A percentile compares a stretch with the other conserved stretches of the same genome.
Conservation (phyloP, 495 filamentous ascomycete genomes). For the Copromyces sp. region DNA sequence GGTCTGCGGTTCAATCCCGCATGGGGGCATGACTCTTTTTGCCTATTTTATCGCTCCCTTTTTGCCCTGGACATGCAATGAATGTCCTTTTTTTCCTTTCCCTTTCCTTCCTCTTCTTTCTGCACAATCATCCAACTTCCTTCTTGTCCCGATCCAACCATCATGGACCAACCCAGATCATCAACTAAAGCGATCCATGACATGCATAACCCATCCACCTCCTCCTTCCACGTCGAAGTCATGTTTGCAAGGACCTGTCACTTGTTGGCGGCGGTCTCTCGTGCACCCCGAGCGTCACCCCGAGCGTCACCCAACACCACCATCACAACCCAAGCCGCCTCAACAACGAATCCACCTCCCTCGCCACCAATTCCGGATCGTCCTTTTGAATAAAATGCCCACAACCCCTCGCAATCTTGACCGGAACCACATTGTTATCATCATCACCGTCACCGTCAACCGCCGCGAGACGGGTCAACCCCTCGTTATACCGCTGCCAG, state of each 20-base stretch:
- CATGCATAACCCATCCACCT: too few relatives aligned
- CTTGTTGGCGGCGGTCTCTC: not conserved
- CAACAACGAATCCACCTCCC: slow-evolving; percentile 35
- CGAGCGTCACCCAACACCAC: not conserved
- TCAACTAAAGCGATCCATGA: too few relatives aligned
- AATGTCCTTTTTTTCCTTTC: too few relatives aligned
- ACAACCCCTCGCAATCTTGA: slow-evolving; percentile 42
- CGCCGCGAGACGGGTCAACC: slow-evolving; percentile 30
- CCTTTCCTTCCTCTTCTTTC: too few relatives aligned
- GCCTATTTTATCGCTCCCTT: too few relatives aligned
- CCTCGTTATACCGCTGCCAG: slow-evolving; percentile 50
- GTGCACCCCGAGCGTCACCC: not conserved
- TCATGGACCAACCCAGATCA: too few relatives aligned
- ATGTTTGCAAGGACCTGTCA: too few relatives aligned
- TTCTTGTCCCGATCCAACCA: too few relatives aligned
- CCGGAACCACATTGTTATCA: slow-evolving; percentile 32
- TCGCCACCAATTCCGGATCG: slow-evolving; percentile 45
- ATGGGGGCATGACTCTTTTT: too few relatives aligned
- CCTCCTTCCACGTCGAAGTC: too few relatives aligned
- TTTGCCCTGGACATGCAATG: too few relatives aligned
- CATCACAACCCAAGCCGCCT: not conserved
- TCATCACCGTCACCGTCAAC: not conserved
- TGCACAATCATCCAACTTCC: too few relatives aligned
- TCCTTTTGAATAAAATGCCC: slow-evolving; percentile 57
- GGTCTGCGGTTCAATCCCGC: not conserved